Percentiles rank a stretch among this genome's conserved stretches.
These are phyloP conservation scores for Claviceps arundinis DNA, from an alignment of 2,329 filamentous ascomycete species.

Conservation along the genomic window DNA sequence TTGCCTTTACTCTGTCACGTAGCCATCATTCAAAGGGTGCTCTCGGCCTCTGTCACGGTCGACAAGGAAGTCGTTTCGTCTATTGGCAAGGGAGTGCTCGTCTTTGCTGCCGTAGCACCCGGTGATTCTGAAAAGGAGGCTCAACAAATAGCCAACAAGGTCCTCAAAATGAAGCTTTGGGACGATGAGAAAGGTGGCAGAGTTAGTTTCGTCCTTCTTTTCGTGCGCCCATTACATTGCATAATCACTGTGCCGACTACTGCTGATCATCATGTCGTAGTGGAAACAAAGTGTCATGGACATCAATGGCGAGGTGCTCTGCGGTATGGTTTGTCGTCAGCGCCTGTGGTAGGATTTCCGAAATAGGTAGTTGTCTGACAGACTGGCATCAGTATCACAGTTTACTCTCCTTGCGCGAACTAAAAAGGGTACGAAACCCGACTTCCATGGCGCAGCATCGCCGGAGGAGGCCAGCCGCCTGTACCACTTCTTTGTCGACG, in stretches of 20 bases:
- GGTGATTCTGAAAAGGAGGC: constrained; percentile 84
- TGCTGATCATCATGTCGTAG: constrained; percentile 27
- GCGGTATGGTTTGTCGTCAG: constrained; percentile 43
- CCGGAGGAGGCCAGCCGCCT: constrained; percentile 66
- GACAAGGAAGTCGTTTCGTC: constrained; percentile 81
- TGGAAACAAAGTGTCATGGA: constrained; percentile 89
- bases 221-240: background rate
- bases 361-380: background rate
- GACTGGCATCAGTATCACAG: constrained; percentile 59
- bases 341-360: background rate
- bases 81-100: constrained; percentile 79
- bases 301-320: constrained; percentile 84
- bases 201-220: constrained; percentile 26
- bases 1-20: constrained; percentile 3
- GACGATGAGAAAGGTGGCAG: constrained; percentile 61
- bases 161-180: constrained; percentile 86
- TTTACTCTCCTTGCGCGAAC: constrained; percentile 87
- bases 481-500: constrained; percentile 72
- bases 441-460: constrained; percentile 79
- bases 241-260: background rate
- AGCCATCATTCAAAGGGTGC: constrained; percentile 88
- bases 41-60: constrained; percentile 90
- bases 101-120: constrained; percentile 82
- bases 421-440: constrained; percentile 92
- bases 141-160: constrained; percentile 68